Conservation (phyloP, 257 asterid genomes). For the Solanum clarkiae region DNA sequence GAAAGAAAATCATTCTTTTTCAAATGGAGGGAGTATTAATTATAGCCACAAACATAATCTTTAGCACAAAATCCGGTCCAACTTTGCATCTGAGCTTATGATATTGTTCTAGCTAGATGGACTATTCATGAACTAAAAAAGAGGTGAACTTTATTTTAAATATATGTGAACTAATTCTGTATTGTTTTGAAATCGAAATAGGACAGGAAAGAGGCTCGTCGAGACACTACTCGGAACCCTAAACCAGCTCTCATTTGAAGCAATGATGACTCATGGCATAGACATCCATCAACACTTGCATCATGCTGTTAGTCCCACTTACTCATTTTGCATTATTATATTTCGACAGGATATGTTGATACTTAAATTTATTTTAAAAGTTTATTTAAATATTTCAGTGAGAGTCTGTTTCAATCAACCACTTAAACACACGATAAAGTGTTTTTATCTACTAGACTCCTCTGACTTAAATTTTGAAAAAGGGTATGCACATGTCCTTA, state of each 20-base stretch:
- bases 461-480: not conserved
- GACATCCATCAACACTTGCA: slow-evolving; percentile 35
- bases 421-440: not conserved
- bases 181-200: not conserved
- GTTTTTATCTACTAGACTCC: not conserved
- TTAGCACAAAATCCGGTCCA: too few species aligned
- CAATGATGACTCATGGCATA: slow-evolving; percentile 33
- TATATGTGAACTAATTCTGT: not conserved
- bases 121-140: not conserved
- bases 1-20: too few species aligned
- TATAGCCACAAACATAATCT: too few species aligned
- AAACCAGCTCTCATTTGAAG: slow-evolving; percentile 3
- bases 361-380: not conserved
- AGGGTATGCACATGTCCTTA: not conserved
- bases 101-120: not conserved
- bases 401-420: not conserved
- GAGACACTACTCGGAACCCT: slow-evolving; percentile 6
- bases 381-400: not conserved
- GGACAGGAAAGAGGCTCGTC: slow-evolving; percentile 16
- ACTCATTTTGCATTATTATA: not conserved
- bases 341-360: not conserved
- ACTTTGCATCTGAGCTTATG: not conserved
- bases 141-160: not conserved
- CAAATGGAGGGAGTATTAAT: too few species aligned
- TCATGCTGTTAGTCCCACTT: slow-evolving; percentile 28